phyloP scores from a whole-genome alignment of 352 stramenopile species.

The Phytophthora megakarya region DNA sequence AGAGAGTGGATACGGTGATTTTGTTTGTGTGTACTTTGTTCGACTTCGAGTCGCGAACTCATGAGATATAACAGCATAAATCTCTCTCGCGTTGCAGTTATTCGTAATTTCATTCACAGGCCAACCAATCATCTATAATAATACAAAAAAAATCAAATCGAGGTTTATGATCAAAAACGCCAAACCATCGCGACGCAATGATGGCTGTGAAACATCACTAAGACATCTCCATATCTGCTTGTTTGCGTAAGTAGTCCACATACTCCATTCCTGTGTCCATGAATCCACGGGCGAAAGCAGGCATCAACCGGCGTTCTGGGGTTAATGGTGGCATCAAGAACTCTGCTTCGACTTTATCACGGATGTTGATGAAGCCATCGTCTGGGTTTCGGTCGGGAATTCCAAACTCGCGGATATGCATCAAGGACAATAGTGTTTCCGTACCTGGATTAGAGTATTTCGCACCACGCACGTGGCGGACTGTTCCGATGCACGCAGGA shows the following conservation, averaged over 20 bases:
- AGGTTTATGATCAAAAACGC: too few species aligned
- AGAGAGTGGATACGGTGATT: constrained; percentile 69
- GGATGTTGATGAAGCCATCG: constrained; percentile 59
- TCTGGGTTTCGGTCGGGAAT: constrained; percentile 47
- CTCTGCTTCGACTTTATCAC: constrained; percentile 67
- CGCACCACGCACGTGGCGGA: constrained; percentile 56
- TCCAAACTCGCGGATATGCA: constrained; percentile 62
- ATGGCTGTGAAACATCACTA: too few species aligned
- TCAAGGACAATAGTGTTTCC: constrained; percentile 48
- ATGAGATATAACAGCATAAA: constrained; percentile 25
- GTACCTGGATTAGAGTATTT: constrained; percentile 47
- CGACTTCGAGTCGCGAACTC: constrained; percentile 38
- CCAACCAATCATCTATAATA: too few species aligned
- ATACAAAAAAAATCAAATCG: too few species aligned
- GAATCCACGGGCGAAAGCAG: constrained; percentile 60
- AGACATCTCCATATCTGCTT: constrained; percentile 31
- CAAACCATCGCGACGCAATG: constrained; percentile 1
- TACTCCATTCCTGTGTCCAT: constrained; percentile 61
- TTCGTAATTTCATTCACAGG: background rate
- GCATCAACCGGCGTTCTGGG: constrained; percentile 50
- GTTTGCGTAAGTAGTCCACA: constrained; percentile 66
- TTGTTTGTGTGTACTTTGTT: constrained; percentile 73
- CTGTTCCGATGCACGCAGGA: constrained; percentile 50
- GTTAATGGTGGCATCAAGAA: constrained; percentile 65
- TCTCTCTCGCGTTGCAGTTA: constrained; percentile 14